These are phyloP conservation scores for Phytophthora hibernalis DNA, from an alignment of 352 stramenopile genomes.

Conservation along the genomic window DNA sequence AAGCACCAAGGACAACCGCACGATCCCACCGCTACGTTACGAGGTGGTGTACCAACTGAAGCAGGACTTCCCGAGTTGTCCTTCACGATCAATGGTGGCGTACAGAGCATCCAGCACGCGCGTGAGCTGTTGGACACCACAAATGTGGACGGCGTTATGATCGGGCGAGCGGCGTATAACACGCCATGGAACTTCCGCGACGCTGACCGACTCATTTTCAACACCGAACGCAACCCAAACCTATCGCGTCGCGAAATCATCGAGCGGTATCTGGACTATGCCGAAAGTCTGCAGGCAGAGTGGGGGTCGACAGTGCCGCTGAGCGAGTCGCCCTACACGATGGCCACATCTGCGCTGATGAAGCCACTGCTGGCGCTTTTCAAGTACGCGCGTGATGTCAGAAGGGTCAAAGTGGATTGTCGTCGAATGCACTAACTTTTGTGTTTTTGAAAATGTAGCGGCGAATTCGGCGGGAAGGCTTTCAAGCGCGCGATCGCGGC, in stretches of 20 bases:
- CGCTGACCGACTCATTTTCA: conserved; percentile 87
- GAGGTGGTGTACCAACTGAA: conserved; percentile 95
- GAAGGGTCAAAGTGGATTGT: conserved; percentile 1
- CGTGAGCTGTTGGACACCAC: conserved; percentile 86
- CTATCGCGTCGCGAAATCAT: conserved; percentile 89
- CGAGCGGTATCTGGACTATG: conserved; percentile 88
- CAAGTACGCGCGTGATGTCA: conserved; percentile 48
- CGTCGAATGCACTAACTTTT: neutral
- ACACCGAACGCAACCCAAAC: conserved; percentile 71
- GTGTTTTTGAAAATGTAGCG: conserved; percentile 41
- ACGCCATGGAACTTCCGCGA: conserved; percentile 90
- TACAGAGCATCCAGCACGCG: conserved; percentile 93
- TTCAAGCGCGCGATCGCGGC: conserved; percentile 83
- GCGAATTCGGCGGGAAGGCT: conserved; percentile 78
- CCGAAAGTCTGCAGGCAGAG: conserved; percentile 73
- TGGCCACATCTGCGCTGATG: conserved; percentile 82
- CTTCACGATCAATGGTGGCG: conserved; percentile 98
- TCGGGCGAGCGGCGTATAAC: conserved; percentile 90
- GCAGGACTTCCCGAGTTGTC: conserved; percentile 95
- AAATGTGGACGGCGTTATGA: conserved; percentile 90
- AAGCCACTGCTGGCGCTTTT: conserved; percentile 83
- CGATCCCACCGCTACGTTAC: conserved; percentile 97
- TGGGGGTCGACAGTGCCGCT: conserved; percentile 66
- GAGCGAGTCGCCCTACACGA: conserved; percentile 63
- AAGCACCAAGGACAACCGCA: conserved; percentile 97